phyloP scores from a whole-genome alignment of 306 rosid species.

The Dryas drummondii region DNA sequence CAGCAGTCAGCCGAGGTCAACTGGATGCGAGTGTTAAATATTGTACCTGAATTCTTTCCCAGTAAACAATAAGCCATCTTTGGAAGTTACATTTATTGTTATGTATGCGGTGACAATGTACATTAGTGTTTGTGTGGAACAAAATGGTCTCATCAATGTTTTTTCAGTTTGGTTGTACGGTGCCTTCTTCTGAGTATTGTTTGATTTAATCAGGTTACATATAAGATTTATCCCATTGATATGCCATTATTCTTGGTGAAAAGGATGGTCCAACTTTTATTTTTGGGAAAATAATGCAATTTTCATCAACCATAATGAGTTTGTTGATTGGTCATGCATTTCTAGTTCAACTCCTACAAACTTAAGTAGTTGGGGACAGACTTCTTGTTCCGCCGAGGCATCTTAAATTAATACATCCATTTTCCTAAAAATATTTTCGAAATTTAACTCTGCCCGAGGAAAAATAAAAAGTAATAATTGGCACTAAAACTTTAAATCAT shows the following conservation, averaged over 20 bases:
- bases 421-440: too few relatives aligned
- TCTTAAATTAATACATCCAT: too few relatives aligned
- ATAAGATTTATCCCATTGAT: not conserved
- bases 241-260: not conserved
- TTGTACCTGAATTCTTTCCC: slow-evolving; percentile 36
- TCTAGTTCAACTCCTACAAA: not conserved
- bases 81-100: slow-evolving; percentile 32
- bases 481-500: too few relatives aligned
- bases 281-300: not conserved
- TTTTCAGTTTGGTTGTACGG: slow-evolving; percentile 44
- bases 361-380: not conserved
- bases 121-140: slow-evolving; percentile 51
- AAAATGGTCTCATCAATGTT: slow-evolving; percentile 37
- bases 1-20: slow-evolving; percentile 75
- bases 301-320: not conserved
- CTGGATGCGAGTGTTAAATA: slow-evolving; percentile 90
- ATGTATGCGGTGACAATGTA: slow-evolving; percentile 45
- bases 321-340: not conserved
- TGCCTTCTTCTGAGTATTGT: slow-evolving; percentile 31
- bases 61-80: slow-evolving; percentile 39
- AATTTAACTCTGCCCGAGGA: too few relatives aligned
- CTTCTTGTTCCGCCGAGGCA: not conserved
- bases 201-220: slow-evolving; percentile 17
- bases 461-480: too few relatives aligned
- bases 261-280: not conserved